phyloP scores from a whole-genome alignment of 116 monocot genomes.

The Papilionanthe hybrid region DNA sequence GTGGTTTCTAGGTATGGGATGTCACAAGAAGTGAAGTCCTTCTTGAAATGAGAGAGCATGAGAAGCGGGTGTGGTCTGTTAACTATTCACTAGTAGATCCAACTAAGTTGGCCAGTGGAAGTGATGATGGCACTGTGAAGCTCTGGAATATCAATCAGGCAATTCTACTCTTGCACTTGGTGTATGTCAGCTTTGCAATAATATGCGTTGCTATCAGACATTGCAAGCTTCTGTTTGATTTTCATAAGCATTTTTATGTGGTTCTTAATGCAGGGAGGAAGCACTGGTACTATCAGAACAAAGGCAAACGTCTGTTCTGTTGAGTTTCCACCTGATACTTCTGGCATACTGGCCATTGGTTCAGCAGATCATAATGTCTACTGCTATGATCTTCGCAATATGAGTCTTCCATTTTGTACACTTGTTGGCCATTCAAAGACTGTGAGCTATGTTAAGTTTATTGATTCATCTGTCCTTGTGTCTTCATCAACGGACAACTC shows the following conservation, averaged over 20 bases:
- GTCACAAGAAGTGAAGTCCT: constrained; percentile 60
- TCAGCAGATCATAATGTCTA: constrained; percentile 89
- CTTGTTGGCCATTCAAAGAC: constrained; percentile 71
- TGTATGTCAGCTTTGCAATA: constrained; percentile 79
- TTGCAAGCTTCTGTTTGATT: neutral
- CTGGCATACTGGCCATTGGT: constrained; percentile 55
- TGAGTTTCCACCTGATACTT: constrained; percentile 75
- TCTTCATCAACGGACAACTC: constrained; percentile 91
- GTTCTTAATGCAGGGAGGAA: constrained; percentile 50
- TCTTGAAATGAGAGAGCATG: constrained; percentile 82
- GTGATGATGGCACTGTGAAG: constrained; percentile 92
- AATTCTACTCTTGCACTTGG: constrained; percentile 87
- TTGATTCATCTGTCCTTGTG: constrained; percentile 70
- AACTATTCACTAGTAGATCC: constrained; percentile 82
- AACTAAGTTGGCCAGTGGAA: constrained; percentile 83
- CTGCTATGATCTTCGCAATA: constrained; percentile 72
- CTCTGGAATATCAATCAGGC: constrained; percentile 99
- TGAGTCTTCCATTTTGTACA: constrained; percentile 51
- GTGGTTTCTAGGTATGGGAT: constrained; percentile 70
- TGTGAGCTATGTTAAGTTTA: constrained; percentile 87
- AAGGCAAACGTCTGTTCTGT: constrained; percentile 91
- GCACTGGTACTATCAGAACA: constrained; percentile 76
- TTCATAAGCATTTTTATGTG: neutral
- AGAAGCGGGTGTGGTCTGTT: constrained; percentile 86
- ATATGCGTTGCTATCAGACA: constrained; percentile 23